Base-by-base conservation (phyloP, 306 rosid species). In the Begonia masoniana region DNA sequence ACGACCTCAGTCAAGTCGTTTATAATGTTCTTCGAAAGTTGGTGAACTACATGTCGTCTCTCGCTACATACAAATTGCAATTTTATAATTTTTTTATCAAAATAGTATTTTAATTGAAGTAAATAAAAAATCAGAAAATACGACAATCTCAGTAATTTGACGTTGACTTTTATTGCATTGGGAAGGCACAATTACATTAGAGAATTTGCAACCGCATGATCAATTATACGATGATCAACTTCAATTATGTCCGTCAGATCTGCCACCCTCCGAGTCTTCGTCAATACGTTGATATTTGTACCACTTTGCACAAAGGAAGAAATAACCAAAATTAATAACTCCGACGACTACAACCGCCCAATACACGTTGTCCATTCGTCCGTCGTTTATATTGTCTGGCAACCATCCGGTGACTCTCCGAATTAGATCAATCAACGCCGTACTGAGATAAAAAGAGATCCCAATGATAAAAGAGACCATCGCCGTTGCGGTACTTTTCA, bases 261-360 rank as follows among this genome's bases (percentile, higher is more conserved):
- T 31, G 49, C 49, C 43, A 9, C 9, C 52, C 4, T 55, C 45
- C 7, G 3, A 50, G 4, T 23, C 55, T 9, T 14, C 12, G 8
- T 68, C 58, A 23, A 57, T 70, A 50, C 74, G 62, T 62, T 68
- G 68, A 63, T 67, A 70, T 53, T 60, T 74, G 54, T 78, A 85
- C 35, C 58, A 71, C 41, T 4, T 42, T 13, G 83, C 66, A 50
- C 83, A 79, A 0, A 72, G 0, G 11, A 85, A 45, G 55, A 63
- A 77, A 61, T 70, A 82, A 7, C 69, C 78, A 62, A 79, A 77
- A 58, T 82, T 82, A 6, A 73, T 14, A 24, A 70, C 74, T 5
- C 87, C 87, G 10, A 73, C 17, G n/a, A 73, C 12, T 2, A 55
- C 82, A 12, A 79, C 4, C 65, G 47, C 26, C 95, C 92, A 85